These are phyloP conservation scores for Claviceps maximensis DNA, from an alignment of 2,329 filamentous ascomycete genomes.

Conservation along the genomic window DNA sequence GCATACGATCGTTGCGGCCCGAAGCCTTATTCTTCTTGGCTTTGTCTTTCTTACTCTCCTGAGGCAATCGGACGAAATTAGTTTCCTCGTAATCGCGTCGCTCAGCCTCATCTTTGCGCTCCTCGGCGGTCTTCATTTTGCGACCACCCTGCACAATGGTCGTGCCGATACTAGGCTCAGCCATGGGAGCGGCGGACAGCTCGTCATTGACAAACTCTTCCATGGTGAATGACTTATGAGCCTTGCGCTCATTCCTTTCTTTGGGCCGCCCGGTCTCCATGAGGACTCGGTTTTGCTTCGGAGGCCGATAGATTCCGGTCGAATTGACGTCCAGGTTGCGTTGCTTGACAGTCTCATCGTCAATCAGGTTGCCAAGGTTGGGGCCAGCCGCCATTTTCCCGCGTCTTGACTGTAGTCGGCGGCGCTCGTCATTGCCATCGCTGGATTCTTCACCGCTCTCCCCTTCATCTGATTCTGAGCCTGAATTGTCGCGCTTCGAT, in stretches of 20 bases:
- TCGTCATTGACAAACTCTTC: constrained; percentile 87
- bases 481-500: constrained; percentile 9
- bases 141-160: constrained; percentile 73
- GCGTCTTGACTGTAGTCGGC: constrained; percentile 1
- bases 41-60: constrained; percentile 75
- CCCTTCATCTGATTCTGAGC: constrained; percentile 17
- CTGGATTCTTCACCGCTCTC: constrained; percentile 17
- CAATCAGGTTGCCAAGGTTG: constrained; percentile 19
- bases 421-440: constrained; percentile 5
- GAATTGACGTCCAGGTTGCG: constrained; percentile 19
- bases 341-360: constrained; percentile 18
- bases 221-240: constrained; percentile 67
- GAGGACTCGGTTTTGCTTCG: constrained; percentile 71
- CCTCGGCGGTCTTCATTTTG: constrained; percentile 60
- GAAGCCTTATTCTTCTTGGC: constrained; percentile 47
- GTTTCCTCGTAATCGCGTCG: constrained; percentile 77
- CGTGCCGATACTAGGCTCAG: constrained; percentile 82
- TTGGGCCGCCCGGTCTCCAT: constrained; percentile 59
- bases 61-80: constrained; percentile 80
- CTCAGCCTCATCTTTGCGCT: constrained; percentile 68
- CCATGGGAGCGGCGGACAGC: constrained; percentile 65
- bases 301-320: constrained; percentile 75
- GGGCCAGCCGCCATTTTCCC: constrained; percentile 19
- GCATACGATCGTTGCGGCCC: constrained; percentile 44
- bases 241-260: constrained; percentile 47